Conservation (phyloP, 2,329 filamentous ascomycete genomes). For the Colletotrichum lindemuthianum region DNA sequence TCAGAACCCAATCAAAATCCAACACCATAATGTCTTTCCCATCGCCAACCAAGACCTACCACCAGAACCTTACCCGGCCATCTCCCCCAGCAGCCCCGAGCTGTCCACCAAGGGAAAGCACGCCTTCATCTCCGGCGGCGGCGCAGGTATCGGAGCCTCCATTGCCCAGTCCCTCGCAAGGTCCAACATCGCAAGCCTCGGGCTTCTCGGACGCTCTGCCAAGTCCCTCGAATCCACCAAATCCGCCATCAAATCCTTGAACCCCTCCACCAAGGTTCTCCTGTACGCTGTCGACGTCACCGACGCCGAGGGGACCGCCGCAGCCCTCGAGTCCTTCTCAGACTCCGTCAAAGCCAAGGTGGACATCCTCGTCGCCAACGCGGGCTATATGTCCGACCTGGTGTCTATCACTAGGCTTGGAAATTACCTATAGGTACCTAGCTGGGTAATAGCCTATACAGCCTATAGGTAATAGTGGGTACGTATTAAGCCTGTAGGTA, state of each 20-base stretch:
- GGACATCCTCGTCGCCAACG: constrained; percentile 44
- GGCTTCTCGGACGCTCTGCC: constrained; percentile 52
- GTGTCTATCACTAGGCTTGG: constrained; percentile 32
- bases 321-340: constrained; percentile 22
- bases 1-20: rapidly evolving
- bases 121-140: constrained; percentile 65
- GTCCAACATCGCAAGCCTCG: constrained; percentile 57
- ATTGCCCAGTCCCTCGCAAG: constrained; percentile 54
- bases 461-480: no score
- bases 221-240: constrained; percentile 40
- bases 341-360: constrained; percentile 22
- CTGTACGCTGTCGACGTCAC: constrained; percentile 37
- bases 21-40: constrained; percentile 29
- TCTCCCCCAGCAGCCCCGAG: constrained; percentile 40
- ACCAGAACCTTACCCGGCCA: constrained; percentile 40
- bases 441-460: no score
- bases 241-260: constrained; percentile 33
- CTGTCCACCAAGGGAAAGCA: constrained; percentile 51
- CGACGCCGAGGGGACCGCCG: constrained; percentile 20
- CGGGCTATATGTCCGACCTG: constrained; percentile 39
- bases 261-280: constrained; percentile 35
- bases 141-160: constrained; percentile 59
- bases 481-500: no score
- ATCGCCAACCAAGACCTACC: constrained; percentile 36
- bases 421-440: no score